Evolutionary conservation across 2,329 filamentous ascomycete species (phyloP).

Genomic region (Hysterium pulicare): DNA sequence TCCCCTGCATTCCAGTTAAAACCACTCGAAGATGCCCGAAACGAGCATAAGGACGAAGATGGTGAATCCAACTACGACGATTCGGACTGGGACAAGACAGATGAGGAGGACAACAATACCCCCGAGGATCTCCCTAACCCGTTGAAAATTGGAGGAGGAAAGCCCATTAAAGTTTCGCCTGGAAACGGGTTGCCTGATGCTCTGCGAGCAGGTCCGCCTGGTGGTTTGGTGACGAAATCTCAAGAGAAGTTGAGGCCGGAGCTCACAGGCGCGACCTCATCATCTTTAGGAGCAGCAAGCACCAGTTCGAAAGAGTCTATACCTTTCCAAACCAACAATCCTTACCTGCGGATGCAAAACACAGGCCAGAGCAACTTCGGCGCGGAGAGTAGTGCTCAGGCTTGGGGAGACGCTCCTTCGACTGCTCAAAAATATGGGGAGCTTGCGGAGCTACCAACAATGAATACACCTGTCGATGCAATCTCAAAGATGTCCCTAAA

Average conservation of each 20-base stretch:
- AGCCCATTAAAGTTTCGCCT: constrained; percentile 16
- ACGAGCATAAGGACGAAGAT: constrained; percentile 22
- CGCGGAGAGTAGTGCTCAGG: constrained; percentile 34
- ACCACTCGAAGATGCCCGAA: constrained; percentile 23
- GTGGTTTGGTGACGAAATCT: constrained; percentile 27
- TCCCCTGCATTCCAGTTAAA: constrained; percentile 42
- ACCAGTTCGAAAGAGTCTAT: constrained; percentile 27
- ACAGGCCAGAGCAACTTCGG: constrained; percentile 35
- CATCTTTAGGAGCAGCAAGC: constrained; percentile 28
- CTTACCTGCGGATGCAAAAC: constrained; percentile 40
- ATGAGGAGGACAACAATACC: constrained; percentile 15
- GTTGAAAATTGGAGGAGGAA: constrained; percentile 34
- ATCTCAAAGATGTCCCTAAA: constrained; percentile 37
- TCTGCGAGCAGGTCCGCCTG: constrained; percentile 27
- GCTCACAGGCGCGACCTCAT: constrained; percentile 25
- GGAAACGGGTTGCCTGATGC: constrained; percentile 25
- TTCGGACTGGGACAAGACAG: constrained; percentile 36
- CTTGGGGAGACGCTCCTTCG: constrained; percentile 36
- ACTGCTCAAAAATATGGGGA: constrained; percentile 25
- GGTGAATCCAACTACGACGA: constrained; percentile 27
- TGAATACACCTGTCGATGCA: constrained; percentile 39
- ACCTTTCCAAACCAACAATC: constrained; percentile 42
- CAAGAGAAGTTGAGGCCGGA: constrained; percentile 27
- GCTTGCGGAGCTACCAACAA: constrained; percentile 42
- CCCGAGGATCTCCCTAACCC: constrained; percentile 32